Evolutionary conservation across 805 yeast genomes (phyloP), one percentile per base, ranked within the genome.

Genomic region (Teunomyces tritomae): DNA sequence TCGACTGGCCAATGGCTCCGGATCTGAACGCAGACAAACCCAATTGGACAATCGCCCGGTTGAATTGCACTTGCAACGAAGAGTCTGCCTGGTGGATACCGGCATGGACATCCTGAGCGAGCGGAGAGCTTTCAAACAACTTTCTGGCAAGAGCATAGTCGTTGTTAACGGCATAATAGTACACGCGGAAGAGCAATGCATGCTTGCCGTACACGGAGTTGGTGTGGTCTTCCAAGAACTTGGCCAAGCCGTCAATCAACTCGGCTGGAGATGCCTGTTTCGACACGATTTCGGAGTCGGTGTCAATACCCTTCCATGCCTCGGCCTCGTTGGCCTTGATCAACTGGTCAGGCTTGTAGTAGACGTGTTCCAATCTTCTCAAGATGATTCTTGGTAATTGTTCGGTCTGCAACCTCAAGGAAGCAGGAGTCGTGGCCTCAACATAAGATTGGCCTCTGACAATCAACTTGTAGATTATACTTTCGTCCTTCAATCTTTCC

Each of bases 21-120:
- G 80, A 71, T 67, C 96, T 84, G 84, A 94, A 94, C 11, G 99
- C 98, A 67, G 95, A 84, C 56, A 94, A 79, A 50, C 99, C 99
- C 54, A 95, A 80, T 72, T 94, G 99, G 53, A 89, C 97, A 53
- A 94, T 79, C 13, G 96, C 90, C 68, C 99, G 82, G 79, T 94
- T 94, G 79, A 89, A 94, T 58, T 89, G 78, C 47, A 94, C 90
- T 78, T 94, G 99, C 57, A 92, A 72, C 32, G 84, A 73, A 29
- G 95, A 82, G 59, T 92, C 98, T 29, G 96, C 85, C 43, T 84
- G 80, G 67, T 88, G 89, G 57, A 92, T 89, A 40, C 86, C 77
- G 28, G 87, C 76, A 74, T 89, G 96, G 40, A 37, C 26, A 16
- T 32, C 34, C 9, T 16, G 9, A 8, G 34, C 34, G 60, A 90